phyloP scores from a whole-genome alignment of 331 rosid species.

The Cucumis variabilis region DNA sequence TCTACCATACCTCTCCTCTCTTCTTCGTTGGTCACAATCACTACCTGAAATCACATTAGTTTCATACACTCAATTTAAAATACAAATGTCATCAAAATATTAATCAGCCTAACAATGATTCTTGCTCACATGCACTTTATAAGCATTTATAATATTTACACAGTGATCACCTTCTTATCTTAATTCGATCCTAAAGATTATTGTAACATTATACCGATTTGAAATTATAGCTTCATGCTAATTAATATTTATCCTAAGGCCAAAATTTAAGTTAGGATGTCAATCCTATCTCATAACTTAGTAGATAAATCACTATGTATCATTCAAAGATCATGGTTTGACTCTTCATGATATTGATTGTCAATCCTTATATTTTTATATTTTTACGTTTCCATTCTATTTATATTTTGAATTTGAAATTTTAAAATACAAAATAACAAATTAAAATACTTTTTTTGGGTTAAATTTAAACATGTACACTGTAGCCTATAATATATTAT shows the following conservation, averaged over 20 bases:
- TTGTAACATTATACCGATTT: too few relatives aligned
- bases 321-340: too few relatives aligned
- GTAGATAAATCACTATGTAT: too few relatives aligned
- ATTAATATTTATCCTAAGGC: neutral
- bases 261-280: neutral
- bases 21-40: constrained; percentile 72
- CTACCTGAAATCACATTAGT: constrained; percentile 60
- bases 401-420: too few relatives aligned
- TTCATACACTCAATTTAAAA: constrained; percentile 14
- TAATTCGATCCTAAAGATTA: neutral
- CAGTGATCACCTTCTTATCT: neutral
- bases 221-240: neutral
- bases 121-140: neutral
- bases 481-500: too few relatives aligned
- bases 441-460: too few relatives aligned
- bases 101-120: neutral
- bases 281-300: neutral
- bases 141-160: neutral
- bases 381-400: too few relatives aligned
- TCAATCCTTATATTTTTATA: too few relatives aligned
- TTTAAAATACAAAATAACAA: too few relatives aligned
- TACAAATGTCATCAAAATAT: neutral
- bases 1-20: constrained; percentile 53
- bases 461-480: too few relatives aligned
- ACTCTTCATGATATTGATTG: too few relatives aligned